Evolutionary conservation across 2,329 filamentous ascomycete genomes (phyloP), one percentile per base, ranked within the genome.

Genomic region (Phialophora verrucosa): DNA sequence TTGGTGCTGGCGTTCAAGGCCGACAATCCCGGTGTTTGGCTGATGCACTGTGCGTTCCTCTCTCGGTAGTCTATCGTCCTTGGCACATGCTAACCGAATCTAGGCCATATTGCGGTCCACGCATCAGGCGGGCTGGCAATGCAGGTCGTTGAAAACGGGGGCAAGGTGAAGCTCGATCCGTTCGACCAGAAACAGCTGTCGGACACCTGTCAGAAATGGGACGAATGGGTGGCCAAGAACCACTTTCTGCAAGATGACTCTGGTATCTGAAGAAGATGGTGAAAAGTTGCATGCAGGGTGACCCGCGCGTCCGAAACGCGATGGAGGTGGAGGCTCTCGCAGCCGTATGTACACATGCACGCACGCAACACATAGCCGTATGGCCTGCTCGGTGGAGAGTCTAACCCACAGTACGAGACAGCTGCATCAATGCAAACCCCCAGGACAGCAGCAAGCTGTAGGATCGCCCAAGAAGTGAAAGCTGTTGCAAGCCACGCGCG

Each of bases 31-130:
- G 78, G 85, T 35, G 80, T 90, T 27, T 90, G 88, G 88, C 77
- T 90, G 1, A 90, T 92, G 79, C 90, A 92, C 78, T 93, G 90
- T 51, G 17, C 11, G 20, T 27, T 27, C 20, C 49, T 23, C 49
- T 51, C 20, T 14, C 20, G 3, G 7, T 17, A 12, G 4, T 51
- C 49, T 51, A 44, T 44, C 6, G 14, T n/a, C 14, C 17, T 44
- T 6, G 17, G 17, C 38, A 20, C 17, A 17, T 44, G 38, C 38
- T 44, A 44, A 44, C 17, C 49, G 4, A 14, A 51, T 2, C 25
- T 2, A 51, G 49, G 49, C 77, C 91, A 93, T 75, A 89, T 93
- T 58, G 90, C 91, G 73, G 93, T 89, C 88, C 90, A 92, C 74
- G 81, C 91, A 63, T 78, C 83, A 0, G 86, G 86, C 1, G 90